Evolutionary conservation across 208 protist genomes (phyloP), one percentile per base, ranked within the genome.

Genomic region (Herpetomonas samuelpessoai): DNA sequence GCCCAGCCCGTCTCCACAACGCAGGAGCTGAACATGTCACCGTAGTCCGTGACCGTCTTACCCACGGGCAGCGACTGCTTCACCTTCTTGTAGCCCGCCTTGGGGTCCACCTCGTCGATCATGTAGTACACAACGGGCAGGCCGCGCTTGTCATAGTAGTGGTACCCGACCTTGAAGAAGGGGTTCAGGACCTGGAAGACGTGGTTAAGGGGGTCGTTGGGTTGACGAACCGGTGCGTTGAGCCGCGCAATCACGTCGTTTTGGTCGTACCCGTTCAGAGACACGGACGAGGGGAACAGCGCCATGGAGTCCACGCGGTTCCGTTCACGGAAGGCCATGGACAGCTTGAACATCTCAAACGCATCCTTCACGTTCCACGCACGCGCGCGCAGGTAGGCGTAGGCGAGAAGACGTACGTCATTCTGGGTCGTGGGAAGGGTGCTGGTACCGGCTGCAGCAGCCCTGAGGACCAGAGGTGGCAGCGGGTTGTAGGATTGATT

Each of bases 131-230:
- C 26, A 3, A 87, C 76, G 25, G 81, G 81, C 50, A 82, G 65
- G 10, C 76, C 71, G 46, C 59, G 61, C 16, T 76, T 80, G 27
- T 87, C 81, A 60, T 70, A 87, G 65, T 77, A 84, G 62, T 87
- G 81, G 55, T 73, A 76, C 14, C 73, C 76, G 16, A 38, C 29
- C 27, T 71, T 68, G 29, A 71, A 24, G 16, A 48, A 22, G 10
- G 16, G 16, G 19, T 48, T 48, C 4, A 48, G 22, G 10, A 62
- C 46, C 21, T 62, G 51, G 25, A 51, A 21, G 44, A 14, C 25
- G 7, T 31, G 46, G 30, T 51, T 62, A 39, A 62, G 6, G 12
- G 46, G 29, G 38, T 60, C 46, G 52, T 64, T 39, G 47, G 35
- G 30, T 1, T 60, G 38, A n/a, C 67, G 67, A 3, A 41, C 4